phyloP scores from a whole-genome alignment of 2,329 filamentous ascomycete species.

The Xylariaceae sp. region DNA sequence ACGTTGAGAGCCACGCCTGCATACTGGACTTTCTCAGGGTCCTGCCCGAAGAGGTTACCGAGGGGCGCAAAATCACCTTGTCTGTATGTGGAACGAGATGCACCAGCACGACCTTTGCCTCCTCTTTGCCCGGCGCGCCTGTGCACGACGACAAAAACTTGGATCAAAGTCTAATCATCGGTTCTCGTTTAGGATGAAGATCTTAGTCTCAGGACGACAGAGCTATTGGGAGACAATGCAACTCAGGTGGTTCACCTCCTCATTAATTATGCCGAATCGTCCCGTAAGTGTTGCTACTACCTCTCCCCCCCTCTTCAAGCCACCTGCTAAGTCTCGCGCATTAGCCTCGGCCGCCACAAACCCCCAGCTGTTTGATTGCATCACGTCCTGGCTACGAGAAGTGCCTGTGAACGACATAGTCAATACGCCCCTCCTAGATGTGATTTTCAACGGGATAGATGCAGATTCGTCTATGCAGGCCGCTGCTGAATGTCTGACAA shows the following conservation, averaged over 20 bases:
- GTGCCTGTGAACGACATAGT: conserved; percentile 82
- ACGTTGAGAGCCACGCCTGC: conserved; percentile 76
- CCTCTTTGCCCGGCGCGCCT: conserved; percentile 25
- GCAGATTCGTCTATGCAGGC: conserved; percentile 78
- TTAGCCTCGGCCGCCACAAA: conserved; percentile 76
- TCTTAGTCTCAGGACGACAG: conserved; percentile 77
- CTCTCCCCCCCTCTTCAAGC: not conserved
- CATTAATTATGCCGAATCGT: conserved; percentile 88
- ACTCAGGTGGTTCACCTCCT: conserved; percentile 82
- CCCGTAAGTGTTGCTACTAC: conserved; percentile 56
- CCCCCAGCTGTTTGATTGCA: conserved; percentile 88
- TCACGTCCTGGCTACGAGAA: conserved; percentile 94
- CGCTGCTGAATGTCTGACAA: conserved; percentile 88
- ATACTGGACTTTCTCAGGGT: conserved; percentile 96
- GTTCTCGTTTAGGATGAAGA: conserved; percentile 82
- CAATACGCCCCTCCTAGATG: conserved; percentile 77
- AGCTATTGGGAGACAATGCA: conserved; percentile 88
- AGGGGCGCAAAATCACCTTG: conserved; percentile 98
- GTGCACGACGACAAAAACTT: conserved; percentile 31
- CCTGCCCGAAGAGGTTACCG: conserved; percentile 96
- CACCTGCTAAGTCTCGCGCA: conserved; percentile 19
- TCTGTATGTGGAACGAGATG: conserved; percentile 80
- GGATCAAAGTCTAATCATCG: conserved; percentile 49
- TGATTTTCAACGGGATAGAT: conserved; percentile 75
- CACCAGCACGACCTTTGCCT: conserved; percentile 42